These are phyloP conservation scores for Starmera dryadoides DNA, from an alignment of 805 yeast species.

Conservation along the genomic window DNA sequence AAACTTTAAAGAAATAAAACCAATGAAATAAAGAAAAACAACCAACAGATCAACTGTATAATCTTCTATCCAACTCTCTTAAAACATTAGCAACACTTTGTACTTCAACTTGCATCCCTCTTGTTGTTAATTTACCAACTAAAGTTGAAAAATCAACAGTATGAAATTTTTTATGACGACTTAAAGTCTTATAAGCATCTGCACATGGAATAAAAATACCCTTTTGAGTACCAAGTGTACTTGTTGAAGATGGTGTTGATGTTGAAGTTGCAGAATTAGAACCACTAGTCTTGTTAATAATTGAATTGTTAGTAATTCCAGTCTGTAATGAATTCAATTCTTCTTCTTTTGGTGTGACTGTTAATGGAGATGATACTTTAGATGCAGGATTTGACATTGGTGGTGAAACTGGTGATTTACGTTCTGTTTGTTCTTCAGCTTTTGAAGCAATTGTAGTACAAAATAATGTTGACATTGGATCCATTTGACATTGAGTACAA, in stretches of 20 bases:
- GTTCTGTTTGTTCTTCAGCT: constrained; percentile 14
- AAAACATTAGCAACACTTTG: constrained; percentile 80
- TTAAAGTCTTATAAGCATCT: constrained; percentile 82
- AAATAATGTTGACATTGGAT: constrained; percentile 83
- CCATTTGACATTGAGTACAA: constrained; percentile 73
- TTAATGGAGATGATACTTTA: constrained; percentile 20
- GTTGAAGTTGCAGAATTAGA: constrained; percentile 1
- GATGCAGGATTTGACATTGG: constrained; percentile 19
- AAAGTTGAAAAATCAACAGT: constrained; percentile 66
- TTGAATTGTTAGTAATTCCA: no score
- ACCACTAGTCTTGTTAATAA: not conserved
- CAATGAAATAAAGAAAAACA: not conserved
- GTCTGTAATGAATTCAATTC: constrained; percentile 17
- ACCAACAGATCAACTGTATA: constrained; percentile 12
- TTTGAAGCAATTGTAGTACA: constrained; percentile 75
- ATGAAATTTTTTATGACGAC: constrained; percentile 72
- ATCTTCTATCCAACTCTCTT: constrained; percentile 64
- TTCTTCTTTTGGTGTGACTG: constrained; percentile 12
- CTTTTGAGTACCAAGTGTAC: constrained; percentile 1
- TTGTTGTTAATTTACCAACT: constrained; percentile 67
- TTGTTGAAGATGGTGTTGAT: not conserved
- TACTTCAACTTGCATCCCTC: constrained; percentile 90
- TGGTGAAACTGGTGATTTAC: constrained; percentile 20
- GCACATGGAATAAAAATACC: constrained; percentile 77
- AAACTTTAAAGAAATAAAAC: not conserved